Evolutionary conservation across 192 early-diverging fungal genomes (phyloP), one percentile per base, ranked within the genome.

Genomic region (Entomortierella lignicola): DNA sequence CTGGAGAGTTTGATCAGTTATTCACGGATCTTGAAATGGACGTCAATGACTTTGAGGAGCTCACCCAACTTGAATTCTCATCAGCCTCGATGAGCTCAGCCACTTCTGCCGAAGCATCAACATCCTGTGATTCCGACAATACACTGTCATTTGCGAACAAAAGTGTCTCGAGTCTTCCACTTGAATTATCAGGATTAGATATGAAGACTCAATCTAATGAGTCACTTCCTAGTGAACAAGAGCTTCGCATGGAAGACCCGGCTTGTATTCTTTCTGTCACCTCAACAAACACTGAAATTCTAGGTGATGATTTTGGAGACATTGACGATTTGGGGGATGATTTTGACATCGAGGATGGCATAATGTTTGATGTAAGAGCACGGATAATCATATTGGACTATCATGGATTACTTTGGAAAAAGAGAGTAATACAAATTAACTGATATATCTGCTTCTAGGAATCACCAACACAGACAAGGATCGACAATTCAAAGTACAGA

Each of bases 11-110:
- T 61, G 75, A 70, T 48, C 37, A 31, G 13, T 59, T 79, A 13
- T 79, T 79, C 37, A 52, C 50, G 8, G 75, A 79, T 27, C 34
- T 79, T 10, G 55, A 79, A 4, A 70, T 79, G 56, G 63, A 69
- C 17, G 75, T 59, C 18, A 25, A 66, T 13, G 75, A 65, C 17
- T 32, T 79, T 43, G 67, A 64, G 12, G 75, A 79, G 52, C n/a
- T 79, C 47, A 79, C 66, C 0, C 75, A 70, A 29, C 8, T 66
- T 0, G 75, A 79, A 25, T 30, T 43, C 0, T 29, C 37, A 23
- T 64, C 75, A n/a, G 25, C 43, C 2, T 60, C 55, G 6, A 53
- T 60, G 54, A 52, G 27, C 30, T 48, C 61, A 10, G 43, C 55
- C 15, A 25, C 30, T 23, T 57, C 54, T 4, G 32, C 21, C 12